These are phyloP conservation scores for Amanita brunnescens DNA, from an alignment of 768 basidiomycete species.

Conservation along the genomic window DNA sequence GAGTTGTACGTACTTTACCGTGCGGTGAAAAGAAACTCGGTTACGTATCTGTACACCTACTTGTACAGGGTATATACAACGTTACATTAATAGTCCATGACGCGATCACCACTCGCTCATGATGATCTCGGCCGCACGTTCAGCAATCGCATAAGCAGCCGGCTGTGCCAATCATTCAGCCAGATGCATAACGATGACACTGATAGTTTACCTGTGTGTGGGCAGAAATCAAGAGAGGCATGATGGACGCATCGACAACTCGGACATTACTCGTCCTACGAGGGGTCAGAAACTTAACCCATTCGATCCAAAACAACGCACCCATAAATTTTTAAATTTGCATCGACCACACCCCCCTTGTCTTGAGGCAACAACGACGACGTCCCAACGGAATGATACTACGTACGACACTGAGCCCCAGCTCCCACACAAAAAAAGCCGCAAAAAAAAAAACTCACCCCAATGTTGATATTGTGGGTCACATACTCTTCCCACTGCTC, in stretches of 20 bases:
- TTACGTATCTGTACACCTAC: no score
- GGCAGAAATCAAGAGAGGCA: slow-evolving; percentile 30
- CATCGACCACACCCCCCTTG: slow-evolving; percentile 19
- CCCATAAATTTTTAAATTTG: slow-evolving; percentile 3
- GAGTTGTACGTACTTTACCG: no score
- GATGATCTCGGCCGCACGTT: slow-evolving; percentile 17
- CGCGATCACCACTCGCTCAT: not conserved
- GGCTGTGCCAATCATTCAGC: slow-evolving; percentile 8
- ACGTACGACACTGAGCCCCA: not conserved
- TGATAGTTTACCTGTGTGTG: slow-evolving; percentile 22
- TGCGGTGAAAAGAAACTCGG: no score
- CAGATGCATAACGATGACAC: no score
- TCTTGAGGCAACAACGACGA: slow-evolving; percentile 21
- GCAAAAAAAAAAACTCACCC: not conserved
- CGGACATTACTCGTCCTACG: slow-evolving; percentile 37
- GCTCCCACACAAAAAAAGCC: not conserved
- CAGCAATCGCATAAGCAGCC: slow-evolving; percentile 19
- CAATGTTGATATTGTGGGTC: not conserved
- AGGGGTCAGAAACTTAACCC: slow-evolving; percentile 7
- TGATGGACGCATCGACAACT: slow-evolving; percentile 35
- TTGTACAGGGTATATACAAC: no score
- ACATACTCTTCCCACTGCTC: slow-evolving; percentile 7
- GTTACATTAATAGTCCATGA: no score
- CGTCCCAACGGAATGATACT: slow-evolving; percentile 19
- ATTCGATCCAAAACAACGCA: not conserved